These are phyloP conservation scores for Zanthoxylum bungeanum DNA, from an alignment of 345 rosid genomes.

Conservation along the genomic window DNA sequence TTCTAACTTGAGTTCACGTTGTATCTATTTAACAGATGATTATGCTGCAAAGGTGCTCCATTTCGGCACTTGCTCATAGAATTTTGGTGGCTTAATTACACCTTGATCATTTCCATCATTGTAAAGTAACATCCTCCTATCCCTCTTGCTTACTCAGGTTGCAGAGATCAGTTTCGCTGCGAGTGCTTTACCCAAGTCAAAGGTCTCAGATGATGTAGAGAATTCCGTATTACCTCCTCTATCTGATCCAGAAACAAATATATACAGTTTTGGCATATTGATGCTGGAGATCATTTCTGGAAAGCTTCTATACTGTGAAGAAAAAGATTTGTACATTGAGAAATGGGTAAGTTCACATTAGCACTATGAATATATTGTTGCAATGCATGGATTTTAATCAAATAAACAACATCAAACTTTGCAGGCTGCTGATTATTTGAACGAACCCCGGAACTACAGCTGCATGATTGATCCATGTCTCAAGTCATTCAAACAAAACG, in stretches of 20 bases:
- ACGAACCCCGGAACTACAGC: slow-evolving; percentile 36
- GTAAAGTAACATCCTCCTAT: neutral
- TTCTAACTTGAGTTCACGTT: slow-evolving; percentile 36
- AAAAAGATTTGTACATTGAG: slow-evolving; percentile 52
- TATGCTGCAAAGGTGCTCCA: slow-evolving; percentile 82
- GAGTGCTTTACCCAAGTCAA: slow-evolving; percentile 21
- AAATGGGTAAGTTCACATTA: slow-evolving; percentile 57
- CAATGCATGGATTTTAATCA: no score
- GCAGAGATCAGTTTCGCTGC: slow-evolving; percentile 47
- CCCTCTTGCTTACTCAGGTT: slow-evolving; percentile 36
- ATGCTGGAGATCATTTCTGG: slow-evolving; percentile 89
- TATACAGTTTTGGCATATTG: slow-evolving; percentile 67
- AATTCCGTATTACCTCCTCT: slow-evolving; percentile 42
- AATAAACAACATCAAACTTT: slow-evolving; percentile 7
- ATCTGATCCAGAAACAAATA: slow-evolving; percentile 57
- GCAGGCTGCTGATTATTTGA: slow-evolving; percentile 68
- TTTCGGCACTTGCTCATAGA: neutral
- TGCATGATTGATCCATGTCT: slow-evolving; percentile 67
- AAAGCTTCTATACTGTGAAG: slow-evolving; percentile 62
- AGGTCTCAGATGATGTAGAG: slow-evolving; percentile 38
- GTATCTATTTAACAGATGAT: slow-evolving; percentile 75
- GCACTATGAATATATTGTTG: neutral
- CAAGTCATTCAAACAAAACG: slow-evolving; percentile 60
- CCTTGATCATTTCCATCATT: neutral
- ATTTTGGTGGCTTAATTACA: neutral